Evolutionary conservation across 768 basidiomycete species (phyloP), one percentile per base, ranked within the genome.

Genomic region (Lyophyllum shimeji): DNA sequence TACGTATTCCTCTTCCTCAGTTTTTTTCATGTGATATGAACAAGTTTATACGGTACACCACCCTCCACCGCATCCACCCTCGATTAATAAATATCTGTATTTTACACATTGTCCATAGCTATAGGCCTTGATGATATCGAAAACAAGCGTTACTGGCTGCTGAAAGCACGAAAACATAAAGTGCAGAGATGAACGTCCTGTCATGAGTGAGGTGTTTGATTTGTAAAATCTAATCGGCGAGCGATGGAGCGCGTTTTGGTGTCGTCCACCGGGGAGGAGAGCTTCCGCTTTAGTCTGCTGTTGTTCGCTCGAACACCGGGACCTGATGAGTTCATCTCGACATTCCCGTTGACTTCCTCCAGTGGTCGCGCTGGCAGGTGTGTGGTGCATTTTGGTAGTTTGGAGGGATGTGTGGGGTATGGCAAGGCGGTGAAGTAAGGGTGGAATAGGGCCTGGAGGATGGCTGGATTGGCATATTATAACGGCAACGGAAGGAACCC

Each of bases 381-480:
- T 6, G 72, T 71, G 29, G 74, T 69, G 53, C 79, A 81, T 82
- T 95, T 93, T 0, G 97, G 97, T 1, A 99, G 81, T 64, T 92
- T 89, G 7, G 86, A 87, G 0, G 94, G 94, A 60, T 91, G 89
- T 0, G 95, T 88, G 0, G 97, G 95, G 61, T 89, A 85, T 7
- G 95, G 95, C 3, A 90, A 76, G 11, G 90, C 83, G 40, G 83
- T 82, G 76, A 98, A 98, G 71, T 96, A 98, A 2, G 89, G 75
- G 65, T 98, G 95, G 46, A 80, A 69, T 15, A 99, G 83, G 8
- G 93, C 91, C 93, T 96, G 60, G 25, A 18, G 18, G 25, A 18
- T 17, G 8, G 7, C 15, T 29, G 4, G 46, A 25, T 46, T 7
- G 9, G 24, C 3, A 25, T n/a, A 29, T 2, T 6, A 27, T n/a